Evolutionary conservation across 140 eudicot species (phyloP).

Genomic region (Flaveria floridana): DNA sequence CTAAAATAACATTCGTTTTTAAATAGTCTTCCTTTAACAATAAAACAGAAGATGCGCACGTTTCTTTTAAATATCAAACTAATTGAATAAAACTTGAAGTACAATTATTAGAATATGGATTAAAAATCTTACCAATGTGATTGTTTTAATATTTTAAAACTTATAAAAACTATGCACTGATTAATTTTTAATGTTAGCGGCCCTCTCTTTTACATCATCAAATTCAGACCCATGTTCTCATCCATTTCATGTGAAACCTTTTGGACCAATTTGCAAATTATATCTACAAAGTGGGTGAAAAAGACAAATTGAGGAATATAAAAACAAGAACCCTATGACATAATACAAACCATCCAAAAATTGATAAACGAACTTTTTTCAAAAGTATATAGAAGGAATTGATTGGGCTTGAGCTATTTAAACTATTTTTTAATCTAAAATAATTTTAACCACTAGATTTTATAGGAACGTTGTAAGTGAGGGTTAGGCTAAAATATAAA

Average conservation of each 20-base stretch:
- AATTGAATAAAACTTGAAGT: neutral
- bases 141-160: neutral
- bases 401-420: neutral
- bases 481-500: no score
- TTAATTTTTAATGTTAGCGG: neutral
- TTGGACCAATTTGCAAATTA: constrained; percentile 28
- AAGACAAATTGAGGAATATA: constrained; percentile 12
- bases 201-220: constrained; percentile 21
- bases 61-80: neutral
- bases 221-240: constrained; percentile 12
- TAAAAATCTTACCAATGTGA: neutral
- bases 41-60: neutral
- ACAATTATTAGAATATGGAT: neutral
- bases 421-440: no score
- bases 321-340: constrained; percentile 11
- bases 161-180: neutral
- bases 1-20: neutral
- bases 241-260: constrained; percentile 23
- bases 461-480: no score
- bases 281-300: constrained; percentile 16
- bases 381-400: neutral
- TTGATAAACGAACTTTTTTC: neutral
- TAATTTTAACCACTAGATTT: no score
- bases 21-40: neutral
- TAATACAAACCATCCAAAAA: constrained; percentile 17